Base-by-base conservation (phyloP, 192 early-diverging fungal genomes). In the Irineochytrium annulatum region DNA sequence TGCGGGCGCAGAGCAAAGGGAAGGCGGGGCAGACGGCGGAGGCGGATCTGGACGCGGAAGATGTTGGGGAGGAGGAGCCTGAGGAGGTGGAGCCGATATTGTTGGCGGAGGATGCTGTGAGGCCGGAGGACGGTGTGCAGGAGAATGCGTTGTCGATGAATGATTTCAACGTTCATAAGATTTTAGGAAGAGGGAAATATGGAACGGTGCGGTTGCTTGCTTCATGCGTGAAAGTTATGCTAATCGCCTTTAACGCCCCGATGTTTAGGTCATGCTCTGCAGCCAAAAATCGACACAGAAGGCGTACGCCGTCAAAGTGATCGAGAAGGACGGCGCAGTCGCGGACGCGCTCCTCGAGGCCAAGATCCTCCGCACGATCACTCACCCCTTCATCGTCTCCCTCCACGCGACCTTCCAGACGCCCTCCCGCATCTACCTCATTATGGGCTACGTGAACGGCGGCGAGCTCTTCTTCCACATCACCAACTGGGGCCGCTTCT, bases 381-480 rank as follows among this genome's bases (percentile, higher is more conserved):
- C 43, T 11, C 77, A 82, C 55, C 77, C 79, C 14, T 82, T 81
- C 45, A 82, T 82, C 46, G 65, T 82, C 13, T 67, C 73, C 14
- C 62, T 82, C 13, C 68, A 75, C 43, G 80, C 69, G 26, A 73
- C 79, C 16, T 82, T 82, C 61, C 70, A 82, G 59, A 55, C 57
- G 27, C 33, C 59, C 19, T 62, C 68, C 16, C 44, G 65, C 19
- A 44, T 78, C 3, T 82, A 76, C 56, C 58, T 82, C 2, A 62
- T 82, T 0, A 72, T 83, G 76, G 92, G 93, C 61, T 94, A 93
- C 72, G 82, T 93, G 24, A 85, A 86, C 13, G 95, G 95, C 41
- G 95, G 95, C 37, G 95, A 98, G 71, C 77, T 98, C 52, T 92
- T 91, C 63, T 92, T 87, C 39, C 90, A 96, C 63, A 73, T 98